These are phyloP conservation scores for Sisymbrium altissimum DNA, from an alignment of 345 rosid genomes.

Conservation along the genomic window DNA sequence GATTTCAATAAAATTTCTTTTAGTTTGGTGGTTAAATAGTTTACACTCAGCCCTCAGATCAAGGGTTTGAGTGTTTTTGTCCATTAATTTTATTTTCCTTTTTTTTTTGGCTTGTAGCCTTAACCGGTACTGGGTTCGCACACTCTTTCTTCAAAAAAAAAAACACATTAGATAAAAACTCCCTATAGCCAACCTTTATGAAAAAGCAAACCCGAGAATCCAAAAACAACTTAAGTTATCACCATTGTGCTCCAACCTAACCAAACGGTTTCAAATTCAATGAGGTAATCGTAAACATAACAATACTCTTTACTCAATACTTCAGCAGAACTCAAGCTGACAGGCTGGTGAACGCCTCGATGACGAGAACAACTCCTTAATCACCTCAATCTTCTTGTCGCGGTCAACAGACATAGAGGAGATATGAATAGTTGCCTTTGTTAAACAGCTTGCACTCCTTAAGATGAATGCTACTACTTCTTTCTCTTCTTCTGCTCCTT, in stretches of 20 bases:
- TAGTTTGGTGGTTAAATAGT: too few species aligned
- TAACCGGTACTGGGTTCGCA: too few species aligned
- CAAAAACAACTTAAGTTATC: not conserved
- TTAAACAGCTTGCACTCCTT: conserved; percentile 5
- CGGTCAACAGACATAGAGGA: not conserved
- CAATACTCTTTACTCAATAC: not conserved
- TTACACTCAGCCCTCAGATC: too few species aligned
- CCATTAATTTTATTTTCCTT: too few species aligned
- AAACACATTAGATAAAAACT: not conserved
- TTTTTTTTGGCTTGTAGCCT: too few species aligned
- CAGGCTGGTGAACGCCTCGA: not conserved
- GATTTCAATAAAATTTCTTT: too few species aligned
- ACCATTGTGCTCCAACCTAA: not conserved
- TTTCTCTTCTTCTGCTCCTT: conserved; percentile 3
- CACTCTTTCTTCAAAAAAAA: too few species aligned
- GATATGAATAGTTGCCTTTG: not conserved
- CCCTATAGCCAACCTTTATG: not conserved
- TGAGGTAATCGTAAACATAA: not conserved
- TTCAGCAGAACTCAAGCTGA: not conserved
- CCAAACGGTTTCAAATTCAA: not conserved
- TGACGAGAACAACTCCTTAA: not conserved
- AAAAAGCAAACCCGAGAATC: not conserved
- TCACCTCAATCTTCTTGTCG: not conserved
- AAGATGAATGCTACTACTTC: not conserved
- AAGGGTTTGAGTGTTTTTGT: too few species aligned